Evolutionary conservation across 2,329 filamentous ascomycete genomes (phyloP), one percentile per base, ranked within the genome.

Genomic region (Fusarium nisikadoi): DNA sequence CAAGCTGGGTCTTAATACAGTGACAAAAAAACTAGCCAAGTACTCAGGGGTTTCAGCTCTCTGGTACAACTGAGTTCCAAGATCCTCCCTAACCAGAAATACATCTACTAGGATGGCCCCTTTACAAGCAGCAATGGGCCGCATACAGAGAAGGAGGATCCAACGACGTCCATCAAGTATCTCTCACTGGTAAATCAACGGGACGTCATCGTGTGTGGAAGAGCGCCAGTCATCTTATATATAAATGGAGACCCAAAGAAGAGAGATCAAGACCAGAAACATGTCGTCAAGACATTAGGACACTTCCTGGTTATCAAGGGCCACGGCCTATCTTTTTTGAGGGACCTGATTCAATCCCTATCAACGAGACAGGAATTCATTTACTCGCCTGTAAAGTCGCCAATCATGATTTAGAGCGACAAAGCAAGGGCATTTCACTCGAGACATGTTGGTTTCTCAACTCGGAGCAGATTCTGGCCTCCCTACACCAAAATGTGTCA

Each of bases 381-480:
- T 47, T 71, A 10, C 56, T 82, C 13, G 76, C 62, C 11, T 59
- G 67, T 52, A 68, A 74, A 47, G 31, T 62, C 72, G 38, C 69
- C 19, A 67, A 79, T 5, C 80, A 83, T 50, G 75, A 73, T 10
- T 68, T 82, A 2, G 75, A 82, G 39, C 46, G 42, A 3, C 76
- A 79, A 36, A 68, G 75, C 13, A 73, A 81, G 7, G 62, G 79
- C 11, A 69, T 81, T 9, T 66, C 72, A 7, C 67, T 77, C 5
- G 79, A 82, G 46, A 79, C 72, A 5, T 79, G 82, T 49, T 82
- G 81, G 78, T 77, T 77, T 23, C 70, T 83, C 53, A 81, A 81
- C 66, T 80, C 78, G 39, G 82, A 82, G 70, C 78, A 11, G 68
- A 65, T 17, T 82, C 80, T 12, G 79, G 80, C 5, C 70, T 82